These are phyloP conservation scores for Sinapis alba DNA, from an alignment of 441 rosid genomes.

Conservation along the genomic window DNA sequence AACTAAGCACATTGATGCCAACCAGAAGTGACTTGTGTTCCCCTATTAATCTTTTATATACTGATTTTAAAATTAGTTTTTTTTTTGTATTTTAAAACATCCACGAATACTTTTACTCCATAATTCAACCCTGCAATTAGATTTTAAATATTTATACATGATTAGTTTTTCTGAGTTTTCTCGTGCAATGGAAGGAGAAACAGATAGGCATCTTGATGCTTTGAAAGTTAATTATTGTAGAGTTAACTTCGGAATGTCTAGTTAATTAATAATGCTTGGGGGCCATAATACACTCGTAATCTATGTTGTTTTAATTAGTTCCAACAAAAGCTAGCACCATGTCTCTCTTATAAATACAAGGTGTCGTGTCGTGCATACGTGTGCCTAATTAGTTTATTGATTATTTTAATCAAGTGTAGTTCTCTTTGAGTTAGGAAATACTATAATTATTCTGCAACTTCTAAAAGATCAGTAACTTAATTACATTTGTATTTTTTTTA, in stretches of 20 bases:
- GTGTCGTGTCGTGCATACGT: constrained; percentile 20
- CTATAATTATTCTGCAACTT: no score
- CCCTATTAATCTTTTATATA: constrained; percentile 8
- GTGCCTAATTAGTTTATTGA: constrained; percentile 8
- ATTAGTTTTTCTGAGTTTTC: constrained; percentile 7
- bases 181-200: constrained; percentile 19
- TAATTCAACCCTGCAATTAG: background rate
- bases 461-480: no score
- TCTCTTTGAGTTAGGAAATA: no score
- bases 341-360: constrained; percentile 5
- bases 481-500: no score
- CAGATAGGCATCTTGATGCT: background rate
- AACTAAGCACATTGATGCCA: constrained; percentile 37
- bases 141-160: background rate
- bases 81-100: background rate
- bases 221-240: background rate
- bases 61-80: background rate
- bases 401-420: no score
- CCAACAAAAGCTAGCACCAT: background rate
- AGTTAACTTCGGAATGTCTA: background rate
- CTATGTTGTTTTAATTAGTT: background rate
- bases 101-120: background rate
- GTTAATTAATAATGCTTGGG: background rate
- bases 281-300: background rate
- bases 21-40: constrained; percentile 26